These are phyloP conservation scores for Rhizoclosmatium sp. DNA, from an alignment of 192 early-diverging fungal genomes.

Conservation along the genomic window DNA sequence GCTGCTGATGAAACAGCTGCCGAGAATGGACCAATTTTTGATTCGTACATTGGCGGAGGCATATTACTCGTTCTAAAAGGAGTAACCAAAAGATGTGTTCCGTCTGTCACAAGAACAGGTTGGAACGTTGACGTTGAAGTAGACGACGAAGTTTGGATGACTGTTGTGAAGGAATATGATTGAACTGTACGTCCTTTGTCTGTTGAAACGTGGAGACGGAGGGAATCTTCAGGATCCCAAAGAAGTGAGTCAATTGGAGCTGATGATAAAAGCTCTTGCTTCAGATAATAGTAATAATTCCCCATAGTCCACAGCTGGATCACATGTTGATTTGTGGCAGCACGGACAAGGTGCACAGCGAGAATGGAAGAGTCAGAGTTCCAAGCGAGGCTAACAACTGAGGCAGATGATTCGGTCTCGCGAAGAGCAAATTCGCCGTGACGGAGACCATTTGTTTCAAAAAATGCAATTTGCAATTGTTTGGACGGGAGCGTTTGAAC, in stretches of 20 bases:
- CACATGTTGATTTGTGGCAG: neutral
- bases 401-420: conserved; percentile 38
- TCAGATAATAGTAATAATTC: conserved; percentile 98
- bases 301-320: conserved; percentile 92
- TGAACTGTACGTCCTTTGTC: conserved; percentile 6
- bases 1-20: conserved; percentile 72
- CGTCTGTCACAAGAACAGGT: conserved; percentile 82
- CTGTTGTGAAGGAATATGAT: conserved; percentile 10
- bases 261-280: conserved; percentile 77
- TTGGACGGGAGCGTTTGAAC: conserved; percentile 78
- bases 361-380: conserved; percentile 90
- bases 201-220: conserved; percentile 65
- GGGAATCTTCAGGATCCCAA: conserved; percentile 85
- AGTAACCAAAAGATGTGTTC: conserved; percentile 67
- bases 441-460: conserved; percentile 92
- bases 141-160: conserved; percentile 40
- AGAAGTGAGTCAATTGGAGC: conserved; percentile 54
- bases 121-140: conserved; percentile 51
- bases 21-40: conserved; percentile 44
- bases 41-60: conserved; percentile 92
- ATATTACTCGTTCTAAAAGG: conserved; percentile 85
- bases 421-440: conserved; percentile 92
- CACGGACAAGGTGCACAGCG: conserved; percentile 62
- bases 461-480: conserved; percentile 87
- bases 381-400: conserved; percentile 75